Evolutionary conservation across 164 flowering plant species (phyloP).

Genomic region (Umbilicus rupestris): DNA sequence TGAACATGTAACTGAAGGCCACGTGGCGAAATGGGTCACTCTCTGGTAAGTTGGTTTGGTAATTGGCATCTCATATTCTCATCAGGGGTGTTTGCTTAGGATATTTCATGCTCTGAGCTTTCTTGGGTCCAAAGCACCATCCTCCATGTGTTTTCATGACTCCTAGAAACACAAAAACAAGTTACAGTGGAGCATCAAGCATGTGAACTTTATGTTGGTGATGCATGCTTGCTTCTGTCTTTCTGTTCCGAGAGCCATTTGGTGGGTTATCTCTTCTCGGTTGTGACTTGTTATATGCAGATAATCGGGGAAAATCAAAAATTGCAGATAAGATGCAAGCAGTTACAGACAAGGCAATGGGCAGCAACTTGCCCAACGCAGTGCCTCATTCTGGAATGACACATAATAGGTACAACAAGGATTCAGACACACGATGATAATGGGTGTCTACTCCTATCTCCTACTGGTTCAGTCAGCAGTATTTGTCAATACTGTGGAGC

Average conservation of each 20-base stretch:
- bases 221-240: too few species aligned
- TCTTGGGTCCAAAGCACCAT: too few species aligned
- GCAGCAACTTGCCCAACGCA: background rate
- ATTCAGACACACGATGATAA: too few species aligned
- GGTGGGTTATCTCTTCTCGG: too few species aligned
- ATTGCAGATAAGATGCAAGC: background rate
- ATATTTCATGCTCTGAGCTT: background rate
- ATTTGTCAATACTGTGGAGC: background rate
- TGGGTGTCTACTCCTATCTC: background rate
- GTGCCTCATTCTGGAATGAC: background rate
- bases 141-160: background rate
- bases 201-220: too few species aligned
- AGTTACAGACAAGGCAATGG: background rate
- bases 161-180: background rate
- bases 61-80: too few species aligned
- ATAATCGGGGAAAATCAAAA: too few species aligned
- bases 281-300: too few species aligned
- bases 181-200: too few species aligned
- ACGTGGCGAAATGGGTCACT: constrained; percentile 3
- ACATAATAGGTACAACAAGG: too few species aligned
- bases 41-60: background rate
- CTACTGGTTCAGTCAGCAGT: background rate
- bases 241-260: too few species aligned
- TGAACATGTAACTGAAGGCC: background rate
- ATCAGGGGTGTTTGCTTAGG: background rate